Base-by-base conservation (phyloP, 768 basidiomycete species). In the Phaffia australis region DNA sequence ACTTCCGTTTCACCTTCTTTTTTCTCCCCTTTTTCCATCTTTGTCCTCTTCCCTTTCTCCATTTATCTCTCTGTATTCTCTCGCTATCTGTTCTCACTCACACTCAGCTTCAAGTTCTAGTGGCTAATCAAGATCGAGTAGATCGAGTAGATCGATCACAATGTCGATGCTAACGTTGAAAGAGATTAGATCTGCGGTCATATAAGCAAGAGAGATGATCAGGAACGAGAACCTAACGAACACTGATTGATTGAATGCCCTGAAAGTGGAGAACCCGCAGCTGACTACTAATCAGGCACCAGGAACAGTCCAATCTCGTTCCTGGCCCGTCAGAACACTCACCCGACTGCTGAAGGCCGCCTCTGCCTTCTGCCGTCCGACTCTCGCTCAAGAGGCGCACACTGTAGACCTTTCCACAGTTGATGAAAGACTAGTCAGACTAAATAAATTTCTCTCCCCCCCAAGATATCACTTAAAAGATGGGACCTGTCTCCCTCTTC, bases 61-160 rank as follows among this genome's bases (percentile, higher is more conserved):
- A 29, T 60, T 30, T 18, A 23, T n/a, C 32, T 35, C 52, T 35
- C 52, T 51, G 35, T 51, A 49, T 30, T 51, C 61, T 63, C 50
- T 54, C 29, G 3, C 51, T 32, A n/a, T 32, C 52, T 3, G 51
- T 54, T 52, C 52, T 1, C 3, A 21, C 27, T 51, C 46, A 30
- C 47, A n/a, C 23, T n/a, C 18, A 25, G 18, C 25, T 42, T 42
- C 35, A 11, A 42, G 35, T 42, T 42, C 35, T 42, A 42, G 11
- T 42, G 11, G 11, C 35, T 42, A 42, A 42, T 42, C 35, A 42
- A 42, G 35, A 42, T 49, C 61, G 29, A 48, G 25, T 15, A 35
- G 56, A 30, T 29, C 29, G 42, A 30, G 56, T 1, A 29, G 9
- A 35, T 19, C 56, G 56, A 58, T 5, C 57, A 30, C 32, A 23